Percentiles rank a stretch among this genome's conserved stretches.
Evolutionary conservation across 805 yeast species (phyloP).

Genomic region (Helenozyma baotianmanensis): DNA sequence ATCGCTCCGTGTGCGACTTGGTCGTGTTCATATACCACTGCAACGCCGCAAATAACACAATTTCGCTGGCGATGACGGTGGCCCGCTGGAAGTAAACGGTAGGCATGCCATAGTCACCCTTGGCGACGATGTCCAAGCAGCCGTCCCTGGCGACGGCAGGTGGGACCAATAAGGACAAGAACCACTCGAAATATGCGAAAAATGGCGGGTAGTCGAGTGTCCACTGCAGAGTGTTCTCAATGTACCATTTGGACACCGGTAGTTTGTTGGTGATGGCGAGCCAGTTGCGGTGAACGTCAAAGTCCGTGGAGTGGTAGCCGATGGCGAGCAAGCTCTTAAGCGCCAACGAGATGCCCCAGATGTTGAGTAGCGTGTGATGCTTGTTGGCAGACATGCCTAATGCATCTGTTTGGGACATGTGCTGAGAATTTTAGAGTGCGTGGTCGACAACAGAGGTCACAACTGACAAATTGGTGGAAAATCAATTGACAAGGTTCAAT

Average conservation of each 20-base stretch:
- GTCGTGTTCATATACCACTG: conserved; percentile 64
- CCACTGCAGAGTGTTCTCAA: conserved; percentile 78
- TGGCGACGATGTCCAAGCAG: conserved; percentile 61
- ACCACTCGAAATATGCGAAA: conserved; percentile 93
- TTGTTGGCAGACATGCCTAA: no score
- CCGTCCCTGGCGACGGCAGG: conserved; percentile 62
- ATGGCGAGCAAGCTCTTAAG: conserved; percentile 35
- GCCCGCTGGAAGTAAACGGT: conserved; percentile 77
- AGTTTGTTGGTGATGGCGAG: conserved; percentile 77
- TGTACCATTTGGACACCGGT: conserved; percentile 80
- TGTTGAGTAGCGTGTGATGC: conserved; percentile 19
- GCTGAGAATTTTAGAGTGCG: no score
- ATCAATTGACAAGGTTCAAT: no score
- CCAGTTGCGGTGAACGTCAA: conserved; percentile 98
- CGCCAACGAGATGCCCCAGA: conserved; percentile 34
- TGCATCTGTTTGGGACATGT: no score
- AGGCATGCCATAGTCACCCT: conserved; percentile 69
- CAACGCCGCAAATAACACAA: conserved; percentile 61
- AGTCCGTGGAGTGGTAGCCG: conserved; percentile 91
- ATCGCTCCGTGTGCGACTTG: conserved; percentile 31
- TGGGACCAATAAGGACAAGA: conserved; percentile 70
- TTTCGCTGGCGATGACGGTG: conserved; percentile 77
- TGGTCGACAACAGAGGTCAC: no score
- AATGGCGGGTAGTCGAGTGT: conserved; percentile 97
- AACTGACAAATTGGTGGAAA: no score